Evolutionary conservation across 2,329 filamentous ascomycete genomes (phyloP).

Genomic region (Penicillium oxalicum): DNA sequence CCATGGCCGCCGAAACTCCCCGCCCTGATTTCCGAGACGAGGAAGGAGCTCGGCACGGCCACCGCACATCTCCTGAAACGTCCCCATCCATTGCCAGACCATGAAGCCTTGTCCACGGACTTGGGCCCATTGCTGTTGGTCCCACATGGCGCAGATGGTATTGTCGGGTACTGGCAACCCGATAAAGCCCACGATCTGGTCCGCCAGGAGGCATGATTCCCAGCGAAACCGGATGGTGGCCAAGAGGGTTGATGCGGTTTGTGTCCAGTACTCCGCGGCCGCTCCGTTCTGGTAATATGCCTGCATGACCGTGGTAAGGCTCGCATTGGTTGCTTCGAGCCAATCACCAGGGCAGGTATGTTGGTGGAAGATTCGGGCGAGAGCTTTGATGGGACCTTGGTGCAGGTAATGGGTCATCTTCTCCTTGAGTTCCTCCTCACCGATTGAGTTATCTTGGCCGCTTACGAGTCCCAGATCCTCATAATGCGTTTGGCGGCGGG

Average conservation of each 20-base stretch:
- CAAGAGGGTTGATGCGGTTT: background rate
- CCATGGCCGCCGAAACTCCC: background rate
- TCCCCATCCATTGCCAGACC: background rate
- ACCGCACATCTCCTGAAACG: background rate
- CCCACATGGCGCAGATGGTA: background rate
- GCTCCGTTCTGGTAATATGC: background rate
- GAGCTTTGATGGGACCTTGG: background rate
- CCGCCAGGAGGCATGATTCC: background rate
- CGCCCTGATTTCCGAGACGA: background rate
- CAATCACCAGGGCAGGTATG: slow-evolving; percentile 1
- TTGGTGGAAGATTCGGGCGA: background rate
- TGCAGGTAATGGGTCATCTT: background rate
- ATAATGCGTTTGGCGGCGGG: too few species aligned
- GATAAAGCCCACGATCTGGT: background rate
- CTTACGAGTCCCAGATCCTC: too few species aligned
- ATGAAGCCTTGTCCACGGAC: background rate
- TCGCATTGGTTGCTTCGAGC: background rate
- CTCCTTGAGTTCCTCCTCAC: background rate
- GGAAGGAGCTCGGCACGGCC: background rate
- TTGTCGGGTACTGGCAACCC: background rate
- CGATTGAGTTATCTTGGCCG: background rate
- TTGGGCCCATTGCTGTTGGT: background rate
- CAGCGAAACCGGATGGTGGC: background rate
- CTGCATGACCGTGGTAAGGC: background rate
- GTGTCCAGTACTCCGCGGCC: background rate